Conservation (phyloP, 257 asterid genomes). For the Coffea eugenioides region DNA sequence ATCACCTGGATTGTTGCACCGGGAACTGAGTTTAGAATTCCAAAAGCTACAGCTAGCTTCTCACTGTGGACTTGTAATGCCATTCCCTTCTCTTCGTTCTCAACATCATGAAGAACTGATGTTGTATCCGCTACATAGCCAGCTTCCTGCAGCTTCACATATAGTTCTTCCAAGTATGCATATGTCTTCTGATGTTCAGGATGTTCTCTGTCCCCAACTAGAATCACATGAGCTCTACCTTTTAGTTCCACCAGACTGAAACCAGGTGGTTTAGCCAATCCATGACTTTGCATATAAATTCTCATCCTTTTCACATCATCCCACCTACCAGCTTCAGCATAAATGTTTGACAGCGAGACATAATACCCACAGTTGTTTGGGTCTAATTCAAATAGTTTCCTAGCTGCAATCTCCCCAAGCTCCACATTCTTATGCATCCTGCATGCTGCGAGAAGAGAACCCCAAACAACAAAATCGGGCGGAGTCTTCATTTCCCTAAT, state of each 20-base stretch:
- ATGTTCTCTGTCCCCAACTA: constrained; percentile 74
- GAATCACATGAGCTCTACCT: constrained; percentile 61
- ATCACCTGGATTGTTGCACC: constrained; percentile 70
- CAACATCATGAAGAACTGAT: constrained; percentile 80
- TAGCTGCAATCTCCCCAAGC: constrained; percentile 74
- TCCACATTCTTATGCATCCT: constrained; percentile 84
- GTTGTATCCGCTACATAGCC: constrained; percentile 66
- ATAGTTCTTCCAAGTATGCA: constrained; percentile 55
- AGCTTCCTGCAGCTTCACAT: constrained; percentile 59
- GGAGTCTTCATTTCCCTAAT: constrained; percentile 64
- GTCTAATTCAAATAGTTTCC: constrained; percentile 72
- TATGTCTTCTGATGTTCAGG: constrained; percentile 63
- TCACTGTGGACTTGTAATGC: constrained; percentile 69
- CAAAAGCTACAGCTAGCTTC: constrained; percentile 88
- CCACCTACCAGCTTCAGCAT: constrained; percentile 95
- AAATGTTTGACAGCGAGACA: constrained; percentile 73
- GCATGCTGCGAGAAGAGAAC: constrained; percentile 83
- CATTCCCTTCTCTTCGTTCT: constrained; percentile 80
- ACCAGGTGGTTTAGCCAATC: constrained; percentile 82
- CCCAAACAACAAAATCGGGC: constrained; percentile 87
- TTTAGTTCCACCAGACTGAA: constrained; percentile 74
- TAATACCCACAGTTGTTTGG: constrained; percentile 76
- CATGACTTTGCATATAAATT: constrained; percentile 50
- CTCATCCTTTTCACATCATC: constrained; percentile 78
- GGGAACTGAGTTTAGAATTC: constrained; percentile 67